A percentile compares a stretch with the other conserved stretches of the same genome.
phyloP scores from a whole-genome alignment of 2,329 filamentous ascomycete genomes.

The Exophiala alcalophila region DNA sequence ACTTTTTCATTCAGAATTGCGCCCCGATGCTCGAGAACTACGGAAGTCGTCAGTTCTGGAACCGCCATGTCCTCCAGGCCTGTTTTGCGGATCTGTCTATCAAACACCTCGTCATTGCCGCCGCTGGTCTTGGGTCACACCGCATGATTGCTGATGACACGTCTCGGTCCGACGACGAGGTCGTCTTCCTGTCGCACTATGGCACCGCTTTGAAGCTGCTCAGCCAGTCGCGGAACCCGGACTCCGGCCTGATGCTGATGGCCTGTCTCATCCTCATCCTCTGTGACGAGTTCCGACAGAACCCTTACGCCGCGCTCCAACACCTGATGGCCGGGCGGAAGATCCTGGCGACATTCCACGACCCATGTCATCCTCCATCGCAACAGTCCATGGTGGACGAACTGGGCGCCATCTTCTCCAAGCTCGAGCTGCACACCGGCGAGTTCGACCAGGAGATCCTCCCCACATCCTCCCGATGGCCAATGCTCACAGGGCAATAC shows the following conservation, averaged over 20 bases:
- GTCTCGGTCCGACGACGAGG: not conserved
- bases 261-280: slow-evolving; percentile 23
- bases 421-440: slow-evolving; percentile 15
- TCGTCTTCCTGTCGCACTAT: slow-evolving; percentile 19
- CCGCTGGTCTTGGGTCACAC: slow-evolving; percentile 5
- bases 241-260: slow-evolving; percentile 16
- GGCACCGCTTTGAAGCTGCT: slow-evolving; percentile 17
- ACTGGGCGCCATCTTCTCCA: slow-evolving; percentile 18
- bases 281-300: slow-evolving; percentile 20
- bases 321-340: slow-evolving; percentile 19
- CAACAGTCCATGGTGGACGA: slow-evolving; percentile 8
- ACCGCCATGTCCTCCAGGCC: slow-evolving; percentile 31
- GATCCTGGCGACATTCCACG: slow-evolving; percentile 11
- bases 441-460: slow-evolving; percentile 7
- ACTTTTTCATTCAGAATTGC: slow-evolving; percentile 31
- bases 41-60: slow-evolving; percentile 33
- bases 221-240: slow-evolving; percentile 6
- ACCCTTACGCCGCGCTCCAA: slow-evolving; percentile 12
- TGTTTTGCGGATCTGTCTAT: slow-evolving; percentile 30
- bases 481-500: not conserved
- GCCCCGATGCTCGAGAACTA: slow-evolving; percentile 31
- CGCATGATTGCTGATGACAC: not conserved
- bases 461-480: slow-evolving; percentile 3
- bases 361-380: not conserved
- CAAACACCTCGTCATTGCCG: slow-evolving; percentile 33